Evolutionary conservation across 768 basidiomycete species (phyloP), one percentile per base, ranked within the genome.

Genomic region (Panaeolus cyanescens): DNA sequence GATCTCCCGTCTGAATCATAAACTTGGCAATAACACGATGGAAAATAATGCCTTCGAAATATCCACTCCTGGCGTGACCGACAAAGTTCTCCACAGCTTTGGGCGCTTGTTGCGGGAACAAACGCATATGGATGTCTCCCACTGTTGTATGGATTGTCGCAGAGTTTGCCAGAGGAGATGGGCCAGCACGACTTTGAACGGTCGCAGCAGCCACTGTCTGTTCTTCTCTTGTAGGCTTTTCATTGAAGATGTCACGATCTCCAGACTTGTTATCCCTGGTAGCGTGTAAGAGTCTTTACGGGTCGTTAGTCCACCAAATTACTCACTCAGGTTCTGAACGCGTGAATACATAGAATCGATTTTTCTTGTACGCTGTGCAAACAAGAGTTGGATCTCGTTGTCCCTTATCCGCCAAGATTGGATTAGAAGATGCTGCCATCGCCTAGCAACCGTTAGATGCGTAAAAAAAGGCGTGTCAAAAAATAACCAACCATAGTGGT

Each of bases 1-100:
- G 95, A 69, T 96, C 95, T 32, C 95, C 95, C 4, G 95, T 96
- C 80, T 97, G 95, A 59, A 97, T 91, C 95, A 96, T 96, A 71
- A 99, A 99, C 77, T 99, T 99, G 62, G 93, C 85, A 71, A 99
- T 99, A 64, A 99, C 93, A 60, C 97, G 91, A 73, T 99, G 97
- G 81, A 99, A 98, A 69, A 98, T 86, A 60, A 97, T 81, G 12
- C 90, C 89, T 72, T 99, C 96, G 69, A 91, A 99, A 77, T 91
- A 99, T 2, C 93, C 88, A 65, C 89, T 92, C 66, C 92, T 82
- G 15, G 93, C 86, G 67, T 96, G 93, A 1, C 93, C 95, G 22
- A 96, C 91, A 75, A 99, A 99, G 79, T 98, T 99, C 77, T 99
- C 97, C 36, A 99, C 96, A 0, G 97, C 86, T 74, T 92, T 97